A percentile compares a stretch with the other conserved stretches of the same genome.
These are phyloP conservation scores for Talaromyces thailandensis DNA, from an alignment of 495 filamentous ascomycete species.

Conservation along the genomic window DNA sequence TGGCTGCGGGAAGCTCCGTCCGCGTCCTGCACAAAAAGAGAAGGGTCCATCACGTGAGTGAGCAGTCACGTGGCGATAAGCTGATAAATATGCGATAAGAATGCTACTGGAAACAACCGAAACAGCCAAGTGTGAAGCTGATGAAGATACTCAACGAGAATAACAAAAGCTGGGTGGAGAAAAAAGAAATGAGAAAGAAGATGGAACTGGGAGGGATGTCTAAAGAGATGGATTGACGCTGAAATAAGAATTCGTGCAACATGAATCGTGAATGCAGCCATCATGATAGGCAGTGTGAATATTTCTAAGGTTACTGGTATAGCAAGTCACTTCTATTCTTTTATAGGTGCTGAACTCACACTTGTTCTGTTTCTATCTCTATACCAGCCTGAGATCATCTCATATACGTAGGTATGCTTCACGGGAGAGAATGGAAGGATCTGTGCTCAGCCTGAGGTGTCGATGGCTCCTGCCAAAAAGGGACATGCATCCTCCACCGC, in stretches of 20 bases:
- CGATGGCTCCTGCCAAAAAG: not conserved
- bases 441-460: not conserved
- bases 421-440: not conserved
- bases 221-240: not conserved
- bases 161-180: not conserved
- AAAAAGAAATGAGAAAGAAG: not conserved
- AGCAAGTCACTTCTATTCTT: not conserved
- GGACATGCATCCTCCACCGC: not conserved
- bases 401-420: too few relatives aligned
- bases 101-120: too few relatives aligned
- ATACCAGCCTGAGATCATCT: too few relatives aligned
- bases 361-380: not conserved
- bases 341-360: not conserved
- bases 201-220: not conserved
- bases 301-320: too few relatives aligned
- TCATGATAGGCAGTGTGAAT: not conserved
- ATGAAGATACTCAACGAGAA: not conserved
- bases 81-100: not conserved
- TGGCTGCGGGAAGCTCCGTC: not conserved
- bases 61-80: not conserved
- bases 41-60: not conserved
- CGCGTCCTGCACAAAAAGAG: not conserved
- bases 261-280: not conserved
- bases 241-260: not conserved
- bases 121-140: not conserved